These are phyloP conservation scores for Talaromyces sp. DNA, from an alignment of 2,329 filamentous ascomycete genomes.

Conservation along the genomic window DNA sequence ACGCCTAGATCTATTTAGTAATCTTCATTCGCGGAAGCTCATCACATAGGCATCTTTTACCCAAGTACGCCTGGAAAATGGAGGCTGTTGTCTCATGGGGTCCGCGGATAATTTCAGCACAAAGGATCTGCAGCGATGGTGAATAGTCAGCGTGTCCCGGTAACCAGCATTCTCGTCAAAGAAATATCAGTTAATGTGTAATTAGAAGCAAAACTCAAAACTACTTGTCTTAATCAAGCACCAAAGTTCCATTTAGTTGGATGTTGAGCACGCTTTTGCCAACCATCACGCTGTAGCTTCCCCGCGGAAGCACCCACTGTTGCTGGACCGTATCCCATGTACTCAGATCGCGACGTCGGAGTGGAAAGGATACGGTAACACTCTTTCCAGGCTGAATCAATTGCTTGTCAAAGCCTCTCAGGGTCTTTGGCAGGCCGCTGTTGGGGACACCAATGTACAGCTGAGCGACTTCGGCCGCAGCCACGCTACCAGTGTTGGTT, in stretches of 20 bases:
- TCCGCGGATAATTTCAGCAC: too few relatives aligned
- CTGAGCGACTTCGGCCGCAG: conserved; percentile 43
- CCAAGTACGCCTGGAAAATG: too few relatives aligned
- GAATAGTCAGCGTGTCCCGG: too few relatives aligned
- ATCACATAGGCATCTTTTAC: too few relatives aligned
- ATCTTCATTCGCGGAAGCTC: too few relatives aligned
- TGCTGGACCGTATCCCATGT: conserved; percentile 30
- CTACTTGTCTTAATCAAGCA: neutral
- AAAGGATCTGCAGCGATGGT: too few relatives aligned
- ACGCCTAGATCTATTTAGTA: too few relatives aligned
- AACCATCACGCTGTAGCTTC: conserved; percentile 18
- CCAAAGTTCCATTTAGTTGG: conserved; percentile 12
- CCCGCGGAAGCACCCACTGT: conserved; percentile 26
- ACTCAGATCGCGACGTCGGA: conserved; percentile 35
- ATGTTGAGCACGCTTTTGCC: conserved; percentile 22
- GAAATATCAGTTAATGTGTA: neutral
- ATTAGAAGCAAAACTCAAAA: neutral
- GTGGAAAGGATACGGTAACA: conserved; percentile 37
- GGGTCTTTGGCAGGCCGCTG: conserved; percentile 24
- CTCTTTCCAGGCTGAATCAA: conserved; percentile 31
- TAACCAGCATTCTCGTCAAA: neutral
- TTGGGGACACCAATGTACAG: conserved; percentile 16
- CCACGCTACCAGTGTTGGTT: conserved; percentile 37
- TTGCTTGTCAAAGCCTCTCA: conserved; percentile 50
- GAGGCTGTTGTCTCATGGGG: too few relatives aligned